Base-by-base conservation (phyloP, 805 yeast species). In the Clavispora santaluciae region DNA sequence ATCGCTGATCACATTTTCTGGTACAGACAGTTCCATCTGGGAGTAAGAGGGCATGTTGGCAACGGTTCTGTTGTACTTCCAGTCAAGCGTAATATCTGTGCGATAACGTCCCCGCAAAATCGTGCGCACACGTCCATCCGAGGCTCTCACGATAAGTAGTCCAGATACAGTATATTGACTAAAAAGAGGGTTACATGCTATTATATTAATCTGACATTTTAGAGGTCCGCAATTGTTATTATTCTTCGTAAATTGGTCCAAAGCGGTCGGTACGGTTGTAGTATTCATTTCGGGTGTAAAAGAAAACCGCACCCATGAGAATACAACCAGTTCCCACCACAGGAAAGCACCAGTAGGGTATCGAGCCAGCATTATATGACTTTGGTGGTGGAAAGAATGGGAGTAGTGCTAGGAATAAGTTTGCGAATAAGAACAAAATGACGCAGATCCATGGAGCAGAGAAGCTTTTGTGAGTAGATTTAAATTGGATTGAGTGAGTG, bases 261-360 rank as follows among this genome's bases (percentile, higher is more conserved):
- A 38, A 30, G 30, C 31, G 15, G 18, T 45, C 48, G 45, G 34
- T 25, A 10, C 22, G 9, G 22, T 33, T 22, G 40, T 39, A 38
- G 35, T 46, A 38, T 35, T 38, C 35, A 3, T 36, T 43, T 13
- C 59, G 41, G 2, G 34, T 31, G 15, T 39, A 53, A 43, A 25
- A 57, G 38, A 57, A 57, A 8, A 66, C 46, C 0, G 59, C 75
- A 5, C 83, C 82, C 11, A 63, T 31, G 0, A 59, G 39, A 26
- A 76, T 50, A 5, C 74, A 73, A 2, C 70, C 56, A 2, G 76
- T 60, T 0, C 83, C 80, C 12, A 78, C 73, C 5, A 70, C 63
- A 0, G 83, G 82, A 50, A 76, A 76, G n/a, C 77, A 71, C 67
- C 73, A 79, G 49, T 74, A 79, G 1, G 83, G 81, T 39, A 76